phyloP scores from a whole-genome alignment of 2,329 filamentous ascomycete species.

The Fusarium haematococcum region DNA sequence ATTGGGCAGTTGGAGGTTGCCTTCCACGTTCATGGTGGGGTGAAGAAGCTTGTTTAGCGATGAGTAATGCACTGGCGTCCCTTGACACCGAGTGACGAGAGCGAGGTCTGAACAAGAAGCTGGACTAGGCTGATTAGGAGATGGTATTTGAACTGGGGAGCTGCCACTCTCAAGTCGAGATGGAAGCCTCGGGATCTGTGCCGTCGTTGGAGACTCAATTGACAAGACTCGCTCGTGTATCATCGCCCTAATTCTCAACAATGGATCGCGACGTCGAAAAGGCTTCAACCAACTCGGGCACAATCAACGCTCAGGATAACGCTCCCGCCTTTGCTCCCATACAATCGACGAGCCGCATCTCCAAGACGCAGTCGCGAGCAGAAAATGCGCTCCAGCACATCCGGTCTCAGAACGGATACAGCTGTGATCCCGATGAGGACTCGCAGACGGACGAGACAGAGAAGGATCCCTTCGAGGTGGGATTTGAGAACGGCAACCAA shows the following conservation, averaged over 20 bases:
- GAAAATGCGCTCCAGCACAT: constrained; percentile 38
- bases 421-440: constrained; percentile 46
- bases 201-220: neutral
- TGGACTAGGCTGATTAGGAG: neutral
- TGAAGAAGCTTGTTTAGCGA: neutral
- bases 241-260: neutral
- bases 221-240: neutral
- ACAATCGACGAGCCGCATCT: constrained; percentile 13
- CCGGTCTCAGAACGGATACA: constrained; percentile 60
- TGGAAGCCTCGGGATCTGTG: neutral
- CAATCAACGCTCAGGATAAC: neutral
- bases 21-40: neutral
- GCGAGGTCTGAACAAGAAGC: neutral
- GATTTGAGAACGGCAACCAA: constrained; percentile 76
- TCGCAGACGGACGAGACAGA: constrained; percentile 31
- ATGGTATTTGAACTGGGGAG: constrained; percentile 16
- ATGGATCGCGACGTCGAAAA: constrained; percentile 45
- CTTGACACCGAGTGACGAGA: constrained; percentile 5
- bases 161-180: neutral
- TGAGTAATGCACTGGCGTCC: constrained; percentile 12
- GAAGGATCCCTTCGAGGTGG: constrained; percentile 73
- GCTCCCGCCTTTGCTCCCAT: constrained; percentile 24
- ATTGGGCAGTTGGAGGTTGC: neutral
- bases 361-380: constrained; percentile 14
- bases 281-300: constrained; percentile 28